Evolutionary conservation across 1,139 yeast genomes (phyloP).

Genomic region (Yamadazyma mexicana): DNA sequence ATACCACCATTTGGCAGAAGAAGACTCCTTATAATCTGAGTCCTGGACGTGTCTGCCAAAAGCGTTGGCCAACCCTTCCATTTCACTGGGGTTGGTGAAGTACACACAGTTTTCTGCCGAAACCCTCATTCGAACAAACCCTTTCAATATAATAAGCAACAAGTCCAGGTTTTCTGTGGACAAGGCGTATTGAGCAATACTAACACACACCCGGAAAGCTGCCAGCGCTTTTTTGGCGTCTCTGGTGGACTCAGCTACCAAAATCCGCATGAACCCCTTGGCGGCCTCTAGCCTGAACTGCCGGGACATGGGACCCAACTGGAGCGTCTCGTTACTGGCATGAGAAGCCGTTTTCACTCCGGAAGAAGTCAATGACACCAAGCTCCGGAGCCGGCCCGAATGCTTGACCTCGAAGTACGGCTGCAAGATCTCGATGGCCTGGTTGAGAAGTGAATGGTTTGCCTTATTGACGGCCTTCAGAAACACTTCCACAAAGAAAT

Average conservation of each 20-base stretch:
- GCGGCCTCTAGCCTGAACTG: constrained; percentile 26
- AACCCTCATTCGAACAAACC: constrained; percentile 56
- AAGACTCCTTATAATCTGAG: constrained; percentile 17
- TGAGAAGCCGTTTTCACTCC: constrained; percentile 10
- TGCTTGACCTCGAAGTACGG: constrained; percentile 14
- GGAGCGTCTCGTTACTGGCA: constrained; percentile 7
- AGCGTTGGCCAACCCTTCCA: constrained; percentile 65
- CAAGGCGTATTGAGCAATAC: constrained; percentile 30
- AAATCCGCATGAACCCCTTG: constrained; percentile 32
- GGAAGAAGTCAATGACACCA: constrained; percentile 24
- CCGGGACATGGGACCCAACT: constrained; percentile 1
- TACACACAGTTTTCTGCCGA: constrained; percentile 48
- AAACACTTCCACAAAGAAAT: constrained; percentile 31
- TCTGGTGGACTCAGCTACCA: constrained; percentile 26
- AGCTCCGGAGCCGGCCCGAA: constrained; percentile 17
- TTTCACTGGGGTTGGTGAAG: constrained; percentile 57
- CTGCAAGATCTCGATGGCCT: constrained; percentile 18
- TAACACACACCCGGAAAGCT: constrained; percentile 27
- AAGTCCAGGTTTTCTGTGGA: constrained; percentile 27
- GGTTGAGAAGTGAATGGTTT: constrained; percentile 25
- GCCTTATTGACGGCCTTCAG: constrained; percentile 25
- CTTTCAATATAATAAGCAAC: constrained; percentile 51
- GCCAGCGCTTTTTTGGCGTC: constrained; percentile 30
- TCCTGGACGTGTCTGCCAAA: constrained; percentile 49
- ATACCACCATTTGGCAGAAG: constrained; percentile 49